Base-by-base conservation (phyloP, 1,284 basidiomycete genomes). In the Cystobasidium sp. region DNA sequence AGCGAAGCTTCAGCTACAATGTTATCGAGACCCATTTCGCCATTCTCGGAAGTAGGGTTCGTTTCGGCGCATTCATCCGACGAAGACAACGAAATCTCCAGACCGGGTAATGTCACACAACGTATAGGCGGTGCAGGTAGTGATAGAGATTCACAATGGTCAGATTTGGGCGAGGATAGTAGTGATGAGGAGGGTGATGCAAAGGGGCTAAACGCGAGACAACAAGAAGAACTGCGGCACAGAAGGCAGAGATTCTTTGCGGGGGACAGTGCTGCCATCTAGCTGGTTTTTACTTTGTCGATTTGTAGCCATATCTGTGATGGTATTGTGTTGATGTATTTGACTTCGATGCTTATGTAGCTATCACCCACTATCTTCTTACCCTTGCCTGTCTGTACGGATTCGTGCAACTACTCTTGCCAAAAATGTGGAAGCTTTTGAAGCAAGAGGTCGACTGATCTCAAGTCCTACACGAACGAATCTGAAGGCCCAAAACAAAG, bases 101-200 rank as follows among this genome's bases (percentile, higher is more conserved):
- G 6, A 18, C 12, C n/a, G 1, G 14, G 59, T 37, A 16, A 18
- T 43, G 39, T 37, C 3, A 7, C 59, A 22, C 16, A 9, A 51
- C 20, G 12, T 16, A 1, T 14, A 49, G 24, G 16, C 43, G 62
- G 18, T 44, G 20, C 18, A 47, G 56, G 20, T 31, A 58, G 58
- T 22, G 68, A 70, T 41, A 39, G 20, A 22, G 68, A 70, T 10
- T 70, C 68, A 16, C 55, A 56, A 22, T 70, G 68, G 68, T 70
- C 68, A 16, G 68, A 70, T 39, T 31, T 70, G 44, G 68, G 68
- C 6, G 68, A 70, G 22, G 68, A 70, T 46, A 47, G 43, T 16
- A 59, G 55, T n/a, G 43, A 44, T 20, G 68, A 70, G 7, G 68
- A 70, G 18, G 66, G 44, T 1, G 31, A 37, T 44, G 53, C 56